Base-by-base conservation (phyloP, 768 basidiomycete species). In the Termitomyces sp. region DNA sequence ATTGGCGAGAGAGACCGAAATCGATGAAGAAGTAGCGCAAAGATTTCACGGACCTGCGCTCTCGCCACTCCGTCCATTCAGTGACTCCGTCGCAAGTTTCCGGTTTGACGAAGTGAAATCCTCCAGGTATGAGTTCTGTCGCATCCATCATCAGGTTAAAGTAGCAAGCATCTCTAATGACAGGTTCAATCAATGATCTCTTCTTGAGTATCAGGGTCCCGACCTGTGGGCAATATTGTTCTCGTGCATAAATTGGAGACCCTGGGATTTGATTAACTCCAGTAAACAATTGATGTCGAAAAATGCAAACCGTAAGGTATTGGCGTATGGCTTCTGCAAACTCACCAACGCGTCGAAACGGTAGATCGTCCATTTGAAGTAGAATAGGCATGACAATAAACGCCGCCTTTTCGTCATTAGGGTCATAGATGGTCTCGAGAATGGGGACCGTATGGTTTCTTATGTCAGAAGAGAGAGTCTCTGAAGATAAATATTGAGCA, bases 141-240 rank as follows among this genome's bases (percentile, higher is more conserved):
- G 45, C 45, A 28, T 28, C 26, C 26, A 46, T 18, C 45, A 46
- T 46, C 1, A 46, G 13, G 28, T 18, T 46, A 18, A 46, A 46
- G 9, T 28, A 74, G 57, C 57, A 58, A 49, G 58, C 36, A 38
- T 63, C 60, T 50, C 60, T 63, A 26, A n/a, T n/a, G 8, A 5
- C 16, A 16, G 5, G 0, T 14, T 28, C 8, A 10, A 22, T 36
- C 3, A 32, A 35, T 9, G 20, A 36, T 36, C 3, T 35, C 50
- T 9, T n/a, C 13, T 16, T 16, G 20, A 16, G 14, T 33, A 52
- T 44, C 8, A 16, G 20, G 6, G 9, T 14, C 10, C 28, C 20
- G n/a, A 62, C 66, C 64, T 55, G 64, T 63, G 65, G 11, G 65
- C 63, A 57, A 60, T 53, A 58, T 66, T 54, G 45, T 64, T 59